Conservation (phyloP, 1,139 yeast genomes). For the Hyphopichia burtonii region DNA sequence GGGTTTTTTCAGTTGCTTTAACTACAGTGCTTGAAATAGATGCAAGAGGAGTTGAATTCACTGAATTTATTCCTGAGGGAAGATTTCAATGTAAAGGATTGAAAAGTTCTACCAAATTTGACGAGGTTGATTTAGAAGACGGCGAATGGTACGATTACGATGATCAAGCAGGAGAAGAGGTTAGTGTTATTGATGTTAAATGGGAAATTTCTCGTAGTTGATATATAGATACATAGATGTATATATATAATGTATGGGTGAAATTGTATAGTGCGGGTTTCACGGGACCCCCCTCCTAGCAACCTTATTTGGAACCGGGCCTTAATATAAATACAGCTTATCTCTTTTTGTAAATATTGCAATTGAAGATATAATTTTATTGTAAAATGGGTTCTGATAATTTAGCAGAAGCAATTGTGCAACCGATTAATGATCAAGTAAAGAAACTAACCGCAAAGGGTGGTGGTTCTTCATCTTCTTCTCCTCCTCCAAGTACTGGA, state of each 20-base stretch:
- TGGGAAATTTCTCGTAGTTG: conserved; percentile 44
- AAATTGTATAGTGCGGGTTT: neutral
- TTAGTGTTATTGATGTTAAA: conserved; percentile 67
- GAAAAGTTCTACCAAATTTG: conserved; percentile 51
- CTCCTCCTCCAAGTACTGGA: conserved; percentile 9
- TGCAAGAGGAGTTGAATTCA: conserved; percentile 79
- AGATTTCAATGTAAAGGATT: conserved; percentile 60
- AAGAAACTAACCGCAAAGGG: conserved; percentile 15
- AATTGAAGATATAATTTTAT: too few species aligned
- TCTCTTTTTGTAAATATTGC: too few species aligned
- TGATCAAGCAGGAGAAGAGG: conserved; percentile 78
- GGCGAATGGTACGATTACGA: conserved; percentile 96
- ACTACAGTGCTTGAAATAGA: conserved; percentile 68
- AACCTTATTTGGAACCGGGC: neutral
- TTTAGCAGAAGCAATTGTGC: conserved; percentile 29
- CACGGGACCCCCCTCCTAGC: neutral
- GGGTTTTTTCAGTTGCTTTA: conserved; percentile 20
- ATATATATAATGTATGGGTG: too few species aligned
- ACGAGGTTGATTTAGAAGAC: conserved; percentile 70
- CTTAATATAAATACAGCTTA: neutral
- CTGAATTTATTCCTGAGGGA: conserved; percentile 69
- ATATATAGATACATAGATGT: neutral
- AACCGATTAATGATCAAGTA: conserved; percentile 32
- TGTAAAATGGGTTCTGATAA: conserved; percentile 3
- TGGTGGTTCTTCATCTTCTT: conserved; percentile 6